These are phyloP conservation scores for Colletotrichum eleusines DNA, from an alignment of 2,329 filamentous ascomycete species.

Conservation along the genomic window DNA sequence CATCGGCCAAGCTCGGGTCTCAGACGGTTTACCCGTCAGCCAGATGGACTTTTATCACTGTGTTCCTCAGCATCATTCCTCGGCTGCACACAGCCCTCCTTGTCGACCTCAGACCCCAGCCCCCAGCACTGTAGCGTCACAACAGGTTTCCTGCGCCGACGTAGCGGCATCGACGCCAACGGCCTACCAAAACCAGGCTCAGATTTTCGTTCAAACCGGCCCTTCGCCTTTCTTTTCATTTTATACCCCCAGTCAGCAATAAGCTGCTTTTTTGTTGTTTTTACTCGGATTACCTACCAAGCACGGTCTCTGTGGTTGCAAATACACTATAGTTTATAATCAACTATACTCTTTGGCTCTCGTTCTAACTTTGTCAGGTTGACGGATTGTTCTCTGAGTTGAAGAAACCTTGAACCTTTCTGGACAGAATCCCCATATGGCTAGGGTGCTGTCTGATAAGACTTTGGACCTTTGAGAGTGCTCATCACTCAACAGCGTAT, in stretches of 20 bases:
- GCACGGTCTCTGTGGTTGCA: conserved; percentile 4
- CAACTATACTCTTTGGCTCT: conserved; percentile 11
- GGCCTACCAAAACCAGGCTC: background rate
- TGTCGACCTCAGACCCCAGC: background rate
- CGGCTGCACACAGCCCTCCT: background rate
- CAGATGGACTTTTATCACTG: background rate
- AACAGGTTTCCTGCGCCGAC: background rate
- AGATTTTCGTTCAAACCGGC: background rate
- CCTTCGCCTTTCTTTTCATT: conserved; percentile 24
- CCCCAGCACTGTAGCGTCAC: background rate
- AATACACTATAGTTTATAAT: conserved; percentile 28
- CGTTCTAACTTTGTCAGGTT: background rate
- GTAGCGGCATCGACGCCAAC: background rate
- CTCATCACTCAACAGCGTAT: background rate
- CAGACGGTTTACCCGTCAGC: background rate
- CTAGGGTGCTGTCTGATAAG: background rate
- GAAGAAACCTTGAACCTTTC: conserved; percentile 1
- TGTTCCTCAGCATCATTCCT: background rate
- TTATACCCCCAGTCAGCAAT: conserved; percentile 40
- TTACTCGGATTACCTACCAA: conserved; percentile 28
- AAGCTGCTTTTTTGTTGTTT: conserved; percentile 36
- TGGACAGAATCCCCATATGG: background rate
- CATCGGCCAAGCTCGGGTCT: background rate
- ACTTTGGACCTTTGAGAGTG: background rate
- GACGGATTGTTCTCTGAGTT: conserved; percentile 17